Base-by-base conservation (phyloP, 805 yeast species). In the Spathaspora girioi region DNA sequence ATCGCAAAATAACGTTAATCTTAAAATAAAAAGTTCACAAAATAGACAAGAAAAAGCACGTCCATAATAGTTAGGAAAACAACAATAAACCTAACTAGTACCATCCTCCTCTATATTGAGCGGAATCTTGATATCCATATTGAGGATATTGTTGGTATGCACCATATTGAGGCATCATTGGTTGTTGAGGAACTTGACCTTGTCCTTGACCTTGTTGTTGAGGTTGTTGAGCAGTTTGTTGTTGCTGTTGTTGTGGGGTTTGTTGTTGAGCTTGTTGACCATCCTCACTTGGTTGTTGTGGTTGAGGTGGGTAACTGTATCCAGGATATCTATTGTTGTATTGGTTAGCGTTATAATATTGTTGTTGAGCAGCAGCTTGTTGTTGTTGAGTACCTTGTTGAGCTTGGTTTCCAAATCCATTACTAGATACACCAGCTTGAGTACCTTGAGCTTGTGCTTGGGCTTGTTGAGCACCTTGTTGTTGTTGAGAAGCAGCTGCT, bases 81-180 rank as follows among this genome's bases (percentile, higher is more conserved):
- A 9, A 17, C 17, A 40, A 40, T 42, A 23, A 23, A 23, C 6
- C 26, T 23, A 23, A 23, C 26, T 70, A 73, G 58, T 73, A 74
- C 79, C 79, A 74, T 45, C 75, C 76, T 45, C 75, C 76, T 54
- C 77, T 71, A 62, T 71, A 71, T 56, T 73, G 76, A 53, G 63
- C 63, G 59, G 62, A 62, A 53, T 73, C 78, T 57, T 73, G 78
- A 62, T 73, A 74, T 54, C 75, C 76, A 56, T 73, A 74, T 61
- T 74, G 79, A 11, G 78, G 77, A 61, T 73, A 74, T 59, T 74
- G 78, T 59, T 74, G 79, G 59, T 73, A 74, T n/a, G 66, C 77
- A 43, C 70, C 76, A 57, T 69, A 74, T 61, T 73, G 77, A 26
- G 77, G 77, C 51, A 66, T 64, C 53, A 61, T 58, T 46, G 73